Percentiles rank a stretch among this genome's conserved stretches.
Evolutionary conservation across 192 early-diverging fungal genomes (phyloP).

Genomic region (Coemansia sp.): DNA sequence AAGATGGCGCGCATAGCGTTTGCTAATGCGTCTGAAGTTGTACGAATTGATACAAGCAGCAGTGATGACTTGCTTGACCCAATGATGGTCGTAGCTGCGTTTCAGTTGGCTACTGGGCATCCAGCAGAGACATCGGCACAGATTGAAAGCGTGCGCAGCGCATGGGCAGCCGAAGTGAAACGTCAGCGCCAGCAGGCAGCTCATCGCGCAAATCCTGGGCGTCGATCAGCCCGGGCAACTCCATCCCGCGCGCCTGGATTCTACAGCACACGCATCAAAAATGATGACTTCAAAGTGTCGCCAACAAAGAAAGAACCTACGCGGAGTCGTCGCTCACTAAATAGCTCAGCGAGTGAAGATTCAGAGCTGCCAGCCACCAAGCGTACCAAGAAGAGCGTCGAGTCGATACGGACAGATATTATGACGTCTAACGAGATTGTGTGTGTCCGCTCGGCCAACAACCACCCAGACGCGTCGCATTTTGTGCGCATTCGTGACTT

Average conservation of each 20-base stretch:
- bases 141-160: background rate
- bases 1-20: background rate
- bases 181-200: background rate
- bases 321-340: background rate
- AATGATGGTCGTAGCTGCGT: background rate
- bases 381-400: background rate
- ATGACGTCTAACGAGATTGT: background rate
- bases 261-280: background rate
- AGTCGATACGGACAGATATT: background rate
- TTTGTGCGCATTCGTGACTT: conserved; percentile 7
- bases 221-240: background rate
- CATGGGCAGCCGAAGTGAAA: conserved; percentile 1
- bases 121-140: background rate
- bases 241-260: background rate
- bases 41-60: background rate
- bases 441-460: background rate
- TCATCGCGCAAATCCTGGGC: background rate
- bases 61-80: background rate
- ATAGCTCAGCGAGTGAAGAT: background rate
- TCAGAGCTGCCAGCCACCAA: background rate
- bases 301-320: background rate
- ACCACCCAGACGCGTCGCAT: background rate
- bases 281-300: background rate
- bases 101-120: background rate
- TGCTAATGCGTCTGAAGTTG: background rate